phyloP scores from a whole-genome alignment of 2,329 filamentous ascomycete species.

The Alternaria consortialis region DNA sequence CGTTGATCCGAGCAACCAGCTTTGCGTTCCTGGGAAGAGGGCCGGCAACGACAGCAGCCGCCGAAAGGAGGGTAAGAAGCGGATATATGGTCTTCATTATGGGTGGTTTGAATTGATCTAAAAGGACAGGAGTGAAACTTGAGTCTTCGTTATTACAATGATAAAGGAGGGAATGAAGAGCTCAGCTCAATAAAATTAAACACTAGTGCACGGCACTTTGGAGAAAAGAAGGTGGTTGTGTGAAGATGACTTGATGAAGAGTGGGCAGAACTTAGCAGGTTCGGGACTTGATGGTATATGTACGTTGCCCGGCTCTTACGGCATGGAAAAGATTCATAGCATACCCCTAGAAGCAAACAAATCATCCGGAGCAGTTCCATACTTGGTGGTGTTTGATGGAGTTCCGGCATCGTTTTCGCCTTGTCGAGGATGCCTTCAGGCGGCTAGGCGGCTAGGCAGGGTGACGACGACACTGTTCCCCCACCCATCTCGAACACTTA shows the following conservation, averaged over 20 bases:
- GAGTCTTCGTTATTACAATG: slow-evolving; percentile 9
- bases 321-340: slow-evolving; percentile 14
- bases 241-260: slow-evolving; percentile 15
- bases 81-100: slow-evolving; percentile 40
- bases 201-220: slow-evolving; percentile 36
- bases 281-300: slow-evolving; percentile 20
- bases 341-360: slow-evolving; percentile 21
- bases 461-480: slow-evolving; percentile 15
- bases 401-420: slow-evolving; percentile 11
- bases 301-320: slow-evolving; percentile 5
- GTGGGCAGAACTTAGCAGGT: slow-evolving; percentile 6
- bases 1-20: slow-evolving; percentile 5
- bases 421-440: slow-evolving; percentile 21
- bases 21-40: slow-evolving; percentile 24
- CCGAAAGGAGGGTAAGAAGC: slow-evolving; percentile 33
- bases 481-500: slow-evolving; percentile 27
- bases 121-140: slow-evolving; percentile 5
- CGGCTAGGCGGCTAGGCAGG: slow-evolving; percentile 18
- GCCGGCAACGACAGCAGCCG: slow-evolving; percentile 29
- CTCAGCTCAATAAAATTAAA: slow-evolving; percentile 34
- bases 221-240: slow-evolving; percentile 23
- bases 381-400: slow-evolving; percentile 27
- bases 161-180: slow-evolving; percentile 31
- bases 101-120: neutral
- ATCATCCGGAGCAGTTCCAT: slow-evolving; percentile 9